Evolutionary conservation across 805 yeast species (phyloP), one percentile per base, ranked within the genome.

Genomic region (Lipomyces orientalis): DNA sequence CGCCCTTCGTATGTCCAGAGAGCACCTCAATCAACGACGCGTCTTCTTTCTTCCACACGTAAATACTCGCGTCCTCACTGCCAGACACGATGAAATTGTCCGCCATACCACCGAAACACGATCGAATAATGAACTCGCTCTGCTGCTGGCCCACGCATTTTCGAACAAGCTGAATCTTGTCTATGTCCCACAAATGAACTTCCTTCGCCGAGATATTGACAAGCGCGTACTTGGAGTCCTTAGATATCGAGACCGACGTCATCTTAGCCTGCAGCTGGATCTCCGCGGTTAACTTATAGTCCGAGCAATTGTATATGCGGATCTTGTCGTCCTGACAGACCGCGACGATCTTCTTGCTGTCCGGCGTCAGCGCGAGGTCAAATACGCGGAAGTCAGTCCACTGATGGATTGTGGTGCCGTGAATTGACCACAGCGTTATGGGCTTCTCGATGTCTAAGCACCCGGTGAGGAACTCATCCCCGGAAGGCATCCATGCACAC

Each of bases 81-180:
- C 97, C 97, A 71, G 92, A 86, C n/a, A 89, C 79, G 0, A 91
- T 85, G 61, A 90, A 80, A 69, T 88, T 87, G 72, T 90, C 94
- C 67, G 86, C 83, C 65, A 84, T 83, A 58, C 88, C 88, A 0
- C 97, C 96, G 75, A 92, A 88, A 71, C 91, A 84, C 0, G 96
- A 88, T 60, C 97, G 82, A 25, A 93, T 86, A 51, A 92, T 87
- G 73, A 82, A 88, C 33, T 87, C 83, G 35, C 86, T 84, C 76
- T 90, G 97, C 64, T 84, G 83, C 75, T 89, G 91, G 1, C 97
- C 97, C 58, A 86, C 80, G 69, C 85, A 89, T 73, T 87, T 90
- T 64, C 87, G 86, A 35, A 86, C 83, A 22, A 92, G 75, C 0
- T 86, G 79, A 3, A 87, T 85, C 65, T 81, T 83, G 51, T 82